Evolutionary conservation across 305 asterid species (phyloP), one percentile per base, ranked within the genome.

Genomic region (Stenogyne calaminthoides): DNA sequence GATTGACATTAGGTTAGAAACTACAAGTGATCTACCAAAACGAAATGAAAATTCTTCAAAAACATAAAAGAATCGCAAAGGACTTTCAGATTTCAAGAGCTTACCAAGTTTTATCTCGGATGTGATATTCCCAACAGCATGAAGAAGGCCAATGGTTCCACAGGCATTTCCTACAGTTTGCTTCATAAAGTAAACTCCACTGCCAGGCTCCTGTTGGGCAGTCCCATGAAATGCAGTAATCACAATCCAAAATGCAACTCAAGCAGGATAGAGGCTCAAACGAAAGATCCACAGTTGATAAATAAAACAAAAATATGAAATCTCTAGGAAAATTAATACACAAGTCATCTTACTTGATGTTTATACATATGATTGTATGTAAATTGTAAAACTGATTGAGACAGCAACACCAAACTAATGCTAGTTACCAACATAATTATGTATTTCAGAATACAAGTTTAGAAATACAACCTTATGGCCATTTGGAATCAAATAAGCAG

Each of bases 111-210:
- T 87, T 81, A 95, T 90, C 89, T 82, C 83, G 67, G 99, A 88
- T 79, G 92, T 87, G 80, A 95, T 84, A 79, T 95, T 92, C 52
- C 95, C 98, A 19, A 95, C 85, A 76, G 98, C 95, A 77, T 95
- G 99, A 77, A 95, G 99, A 83, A 95, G 95, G 49, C 97, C 98
- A 83, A 94, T 81, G 51, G 99, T 94, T 73, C 97, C 98, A 73
- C 99, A 92, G 47, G 99, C 98, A 89, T 94, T 94, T 85, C 96
- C 99, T 47, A 94, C 99, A 49, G 96, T 94, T 88, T 92, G 99
- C 81, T 86, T 92, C 97, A 90, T 85, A 77, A 90, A 94, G 88
- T 90, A 94, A 77, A 89, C 96, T 70, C 89, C 92, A 76, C 65
- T 61, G 18, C 70, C 75, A 52, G 84, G 89, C 60, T 80, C 95